A percentile compares a stretch with the other conserved stretches of the same genome.
Conservation (phyloP, 352 stramenopile genomes). For the Phytophthora rubi region DNA sequence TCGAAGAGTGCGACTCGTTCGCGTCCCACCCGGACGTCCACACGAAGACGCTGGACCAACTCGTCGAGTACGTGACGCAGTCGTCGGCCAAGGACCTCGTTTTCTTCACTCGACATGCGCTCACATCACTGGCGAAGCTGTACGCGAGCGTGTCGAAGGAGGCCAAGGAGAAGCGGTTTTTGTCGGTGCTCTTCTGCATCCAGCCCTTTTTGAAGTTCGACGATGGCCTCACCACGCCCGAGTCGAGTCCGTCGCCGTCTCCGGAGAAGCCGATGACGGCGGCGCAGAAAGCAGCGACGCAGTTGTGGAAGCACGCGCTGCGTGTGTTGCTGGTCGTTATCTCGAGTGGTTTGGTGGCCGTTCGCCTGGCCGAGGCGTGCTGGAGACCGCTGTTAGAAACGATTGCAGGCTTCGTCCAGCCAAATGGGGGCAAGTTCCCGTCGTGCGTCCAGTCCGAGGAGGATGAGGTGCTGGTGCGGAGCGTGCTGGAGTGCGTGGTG, state of each 20-base stretch:
- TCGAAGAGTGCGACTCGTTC: constrained; percentile 84
- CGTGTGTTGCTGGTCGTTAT: constrained; percentile 76
- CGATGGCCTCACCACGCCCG: constrained; percentile 9
- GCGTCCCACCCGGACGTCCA: constrained; percentile 67
- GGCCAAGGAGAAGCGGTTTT: constrained; percentile 62
- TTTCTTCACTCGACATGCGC: constrained; percentile 82
- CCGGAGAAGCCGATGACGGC: constrained; percentile 51
- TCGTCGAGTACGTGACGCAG: constrained; percentile 64
- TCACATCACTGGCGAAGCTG: constrained; percentile 78
- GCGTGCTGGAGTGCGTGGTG: constrained; percentile 77
- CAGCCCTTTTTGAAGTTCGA: constrained; percentile 69
- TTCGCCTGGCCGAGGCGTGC: constrained; percentile 52
- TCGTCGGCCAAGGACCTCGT: constrained; percentile 57
- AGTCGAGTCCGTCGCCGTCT: constrained; percentile 18
- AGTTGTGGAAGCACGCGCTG: constrained; percentile 83
- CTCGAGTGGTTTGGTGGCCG: constrained; percentile 66
- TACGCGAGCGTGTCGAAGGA: constrained; percentile 68
- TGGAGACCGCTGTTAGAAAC: constrained; percentile 70
- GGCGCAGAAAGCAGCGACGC: constrained; percentile 67
- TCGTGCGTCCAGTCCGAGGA: constrained; percentile 73
- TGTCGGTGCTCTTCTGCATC: constrained; percentile 69
- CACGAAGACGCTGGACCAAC: constrained; percentile 68
- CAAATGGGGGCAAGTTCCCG: constrained; percentile 57
- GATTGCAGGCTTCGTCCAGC: constrained; percentile 67
- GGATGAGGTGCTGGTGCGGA: constrained; percentile 79